A percentile compares a stretch with the other conserved stretches of the same genome.
These are phyloP conservation scores for Globisporangium middletonii DNA, from an alignment of 352 stramenopile genomes.

Conservation along the genomic window DNA sequence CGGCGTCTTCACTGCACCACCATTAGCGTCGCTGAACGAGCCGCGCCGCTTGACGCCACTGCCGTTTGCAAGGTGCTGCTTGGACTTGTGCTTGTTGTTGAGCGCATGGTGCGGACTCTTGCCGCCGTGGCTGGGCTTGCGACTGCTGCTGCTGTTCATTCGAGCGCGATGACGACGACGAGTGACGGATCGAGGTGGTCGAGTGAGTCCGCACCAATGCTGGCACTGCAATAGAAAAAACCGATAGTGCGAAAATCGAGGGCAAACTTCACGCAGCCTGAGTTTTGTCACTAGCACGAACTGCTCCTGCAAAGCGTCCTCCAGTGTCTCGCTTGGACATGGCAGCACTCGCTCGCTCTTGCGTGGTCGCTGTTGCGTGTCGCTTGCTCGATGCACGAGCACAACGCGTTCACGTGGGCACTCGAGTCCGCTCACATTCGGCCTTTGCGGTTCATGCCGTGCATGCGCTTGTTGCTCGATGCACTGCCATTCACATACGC, in stretches of 20 bases:
- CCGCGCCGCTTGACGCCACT: slow-evolving; percentile 5
- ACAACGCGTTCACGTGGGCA: no score
- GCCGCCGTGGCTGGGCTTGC: background rate
- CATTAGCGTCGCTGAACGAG: slow-evolving; percentile 3
- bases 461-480: slow-evolving; percentile 36
- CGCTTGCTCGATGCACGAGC: background rate
- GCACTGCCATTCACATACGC: slow-evolving; percentile 5
- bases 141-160: slow-evolving; percentile 2
- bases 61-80: background rate
- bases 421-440: slow-evolving; percentile 14
- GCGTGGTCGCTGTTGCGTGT: background rate
- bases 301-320: background rate
- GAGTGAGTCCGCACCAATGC: no score
- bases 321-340: background rate
- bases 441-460: slow-evolving; percentile 48
- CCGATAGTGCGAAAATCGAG: background rate
- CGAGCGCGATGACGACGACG: slow-evolving; percentile 5
- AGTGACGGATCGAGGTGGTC: background rate
- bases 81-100: slow-evolving; percentile 2
- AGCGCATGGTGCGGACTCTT: background rate
- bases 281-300: background rate
- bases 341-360: background rate
- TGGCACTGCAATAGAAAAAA: background rate
- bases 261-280: background rate
- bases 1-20: background rate